Conservation (phyloP, 805 yeast species). For the Cephaloascus fragrans region DNA sequence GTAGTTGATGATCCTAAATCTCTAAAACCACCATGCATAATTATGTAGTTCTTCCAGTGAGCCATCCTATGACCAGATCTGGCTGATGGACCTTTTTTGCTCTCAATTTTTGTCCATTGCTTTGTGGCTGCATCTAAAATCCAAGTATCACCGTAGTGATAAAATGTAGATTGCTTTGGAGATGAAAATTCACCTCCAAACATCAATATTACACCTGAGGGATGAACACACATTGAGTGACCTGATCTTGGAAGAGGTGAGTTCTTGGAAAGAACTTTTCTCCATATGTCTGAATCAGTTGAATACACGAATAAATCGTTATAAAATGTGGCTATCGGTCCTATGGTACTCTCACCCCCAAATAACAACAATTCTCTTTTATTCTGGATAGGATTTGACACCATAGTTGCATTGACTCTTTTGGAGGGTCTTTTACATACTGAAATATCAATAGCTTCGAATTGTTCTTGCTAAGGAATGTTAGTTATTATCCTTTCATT, state of each 20-base stretch:
- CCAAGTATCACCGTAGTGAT: constrained; percentile 97
- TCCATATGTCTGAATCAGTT: constrained; percentile 75
- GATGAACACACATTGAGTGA: constrained; percentile 89
- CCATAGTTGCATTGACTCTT: constrained; percentile 67
- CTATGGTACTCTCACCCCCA: constrained; percentile 74
- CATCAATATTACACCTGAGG: constrained; percentile 74
- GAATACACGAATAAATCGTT: constrained; percentile 73
- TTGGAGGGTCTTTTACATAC: constrained; percentile 50
- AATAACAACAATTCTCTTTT: constrained; percentile 72
- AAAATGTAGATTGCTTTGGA: constrained; percentile 91
- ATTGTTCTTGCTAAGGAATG: constrained; percentile 47
- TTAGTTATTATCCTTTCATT: not conserved
- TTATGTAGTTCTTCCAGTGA: constrained; percentile 82
- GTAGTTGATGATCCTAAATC: constrained; percentile 81
- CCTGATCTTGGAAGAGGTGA: constrained; percentile 90
- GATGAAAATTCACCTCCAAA: constrained; percentile 98
- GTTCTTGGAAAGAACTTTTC: constrained; percentile 67
- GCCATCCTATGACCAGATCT: constrained; percentile 91
- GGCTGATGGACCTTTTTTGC: constrained; percentile 67
- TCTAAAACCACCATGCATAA: constrained; percentile 87
- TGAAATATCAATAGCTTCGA: constrained; percentile 60
- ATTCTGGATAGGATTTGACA: constrained; percentile 66
- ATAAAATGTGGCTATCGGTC: constrained; percentile 46
- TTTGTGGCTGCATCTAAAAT: constrained; percentile 71
- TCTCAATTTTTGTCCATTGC: constrained; percentile 86